Evolutionary conservation across 495 filamentous ascomycete species (phyloP), one percentile per base, ranked within the genome.

Genomic region (Tuber brumale): DNA sequence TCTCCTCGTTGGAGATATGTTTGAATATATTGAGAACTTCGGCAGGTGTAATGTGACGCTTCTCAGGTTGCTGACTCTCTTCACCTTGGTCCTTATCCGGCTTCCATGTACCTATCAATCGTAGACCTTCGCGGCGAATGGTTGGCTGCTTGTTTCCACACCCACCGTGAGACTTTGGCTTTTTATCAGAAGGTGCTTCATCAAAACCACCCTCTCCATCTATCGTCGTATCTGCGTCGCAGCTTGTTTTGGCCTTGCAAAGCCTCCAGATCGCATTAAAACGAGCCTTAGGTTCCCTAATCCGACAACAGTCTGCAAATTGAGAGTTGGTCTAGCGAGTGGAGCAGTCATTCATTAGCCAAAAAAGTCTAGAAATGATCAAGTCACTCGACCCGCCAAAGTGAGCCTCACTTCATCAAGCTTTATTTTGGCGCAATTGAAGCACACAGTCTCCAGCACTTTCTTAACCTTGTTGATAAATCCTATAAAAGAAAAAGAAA

Each of bases 391-490:
- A 85, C 82, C 57, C 57, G 27, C 57, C 75, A 79, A 80, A 86
- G 85, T 87, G 87, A 90, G 86, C 93, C 95, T 93, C 89, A 97
- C 95, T 90, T 91, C 91, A 88, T 97, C 94, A 83, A 92, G 90
- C 85, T 95, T 88, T 79, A 98, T 92, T 88, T 93, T 97, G 84
- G 94, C 93, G 87, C 95, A 99, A 85, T 95, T 97, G 85, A 95
- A 94, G 88, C 95, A 99, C 82, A 98, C 94, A 45, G 92, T 94
- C 88, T 99, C 95, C 79, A 99, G 87, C 75, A 99, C 87, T 87
- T 97, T 98, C 89, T 99, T 98, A 82, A 94, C 93, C 85, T 97
- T 97, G 79, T 91, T 94, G 85, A 99, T 90, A 85, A 97, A 99
- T 78, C 95, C 91, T 92, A 79, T 18, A 75, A 57, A 3, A n/a